A percentile compares a stretch with the other conserved stretches of the same genome.
Evolutionary conservation across 768 basidiomycete species (phyloP).

Genomic region (Leucocoprinus sp.): DNA sequence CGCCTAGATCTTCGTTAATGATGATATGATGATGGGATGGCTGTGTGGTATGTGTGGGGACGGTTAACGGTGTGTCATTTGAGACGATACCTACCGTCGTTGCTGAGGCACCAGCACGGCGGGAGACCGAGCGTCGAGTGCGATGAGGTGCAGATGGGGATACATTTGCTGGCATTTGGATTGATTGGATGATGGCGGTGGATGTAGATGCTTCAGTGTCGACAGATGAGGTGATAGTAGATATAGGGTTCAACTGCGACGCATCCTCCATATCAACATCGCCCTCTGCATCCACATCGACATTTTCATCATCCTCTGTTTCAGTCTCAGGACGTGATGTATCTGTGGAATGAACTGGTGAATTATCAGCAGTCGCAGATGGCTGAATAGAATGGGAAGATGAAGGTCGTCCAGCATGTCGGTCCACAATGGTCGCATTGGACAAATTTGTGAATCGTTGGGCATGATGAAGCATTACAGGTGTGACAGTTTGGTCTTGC

Average conservation of each 20-base stretch:
- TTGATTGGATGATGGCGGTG: constrained; percentile 22
- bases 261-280: constrained; percentile 34
- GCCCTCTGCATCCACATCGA: constrained; percentile 42
- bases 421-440: constrained; percentile 8
- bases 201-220: constrained; percentile 26
- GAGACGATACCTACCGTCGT: constrained; percentile 31
- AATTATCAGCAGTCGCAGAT: constrained; percentile 14
- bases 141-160: constrained; percentile 16
- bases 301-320: constrained; percentile 72
- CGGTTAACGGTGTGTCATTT: constrained; percentile 24
- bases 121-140: constrained; percentile 16
- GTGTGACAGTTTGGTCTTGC: constrained; percentile 11
- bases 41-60: constrained; percentile 18
- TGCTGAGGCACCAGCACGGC: constrained; percentile 14
- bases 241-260: constrained; percentile 10
- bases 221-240: not conserved
- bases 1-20: constrained; percentile 28
- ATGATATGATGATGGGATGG: constrained; percentile 29
- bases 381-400: too few relatives aligned
- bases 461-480: constrained; percentile 16
- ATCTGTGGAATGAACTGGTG: constrained; percentile 31
- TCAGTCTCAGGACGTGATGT: constrained; percentile 66
- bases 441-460: constrained; percentile 5
- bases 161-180: constrained; percentile 18
- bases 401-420: too few relatives aligned